phyloP scores from a whole-genome alignment of 1,284 basidiomycete genomes.

The Vanrija humicola region DNA sequence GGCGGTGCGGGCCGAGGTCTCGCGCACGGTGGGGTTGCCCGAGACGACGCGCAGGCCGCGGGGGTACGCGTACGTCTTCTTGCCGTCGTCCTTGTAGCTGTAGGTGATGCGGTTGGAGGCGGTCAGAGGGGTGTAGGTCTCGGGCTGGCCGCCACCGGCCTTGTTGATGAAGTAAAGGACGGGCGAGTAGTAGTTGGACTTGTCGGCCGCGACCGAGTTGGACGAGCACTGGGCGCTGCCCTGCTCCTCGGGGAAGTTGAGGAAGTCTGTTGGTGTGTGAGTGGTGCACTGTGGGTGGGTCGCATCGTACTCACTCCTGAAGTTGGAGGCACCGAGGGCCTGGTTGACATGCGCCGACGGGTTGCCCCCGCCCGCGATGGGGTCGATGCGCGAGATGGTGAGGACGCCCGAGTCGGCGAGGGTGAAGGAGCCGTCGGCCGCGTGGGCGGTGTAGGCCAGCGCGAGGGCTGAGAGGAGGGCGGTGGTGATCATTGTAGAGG shows the following conservation, averaged over 20 bases:
- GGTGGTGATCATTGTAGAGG: neutral
- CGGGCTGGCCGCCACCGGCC: neutral
- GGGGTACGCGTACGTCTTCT: conserved; percentile 38
- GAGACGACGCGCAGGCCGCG: conserved; percentile 50
- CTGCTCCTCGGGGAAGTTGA: no score
- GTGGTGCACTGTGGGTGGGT: no score
- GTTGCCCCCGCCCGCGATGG: no score
- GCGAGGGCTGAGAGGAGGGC: neutral
- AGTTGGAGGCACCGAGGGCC: no score
- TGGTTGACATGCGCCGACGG: no score
- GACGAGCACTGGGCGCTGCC: no score
- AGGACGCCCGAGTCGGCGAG: neutral
- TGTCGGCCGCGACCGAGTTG: conserved; percentile 35
- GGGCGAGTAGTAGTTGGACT: conserved; percentile 52
- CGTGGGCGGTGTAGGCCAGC: neutral
- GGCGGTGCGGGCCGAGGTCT: neutral
- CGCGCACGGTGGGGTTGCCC: conserved; percentile 37
- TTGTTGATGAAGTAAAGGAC: conserved; percentile 49
- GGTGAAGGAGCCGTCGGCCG: neutral
- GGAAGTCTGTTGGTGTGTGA: no score
- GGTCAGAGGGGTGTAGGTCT: conserved; percentile 30
- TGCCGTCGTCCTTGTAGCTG: conserved; percentile 15
- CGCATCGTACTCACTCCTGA: no score
- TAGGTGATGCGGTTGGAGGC: conserved; percentile 41
- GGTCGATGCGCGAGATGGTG: no score